These are phyloP conservation scores for Lanmaoa pseudosensibilis DNA, from an alignment of 768 basidiomycete species.

Conservation along the genomic window DNA sequence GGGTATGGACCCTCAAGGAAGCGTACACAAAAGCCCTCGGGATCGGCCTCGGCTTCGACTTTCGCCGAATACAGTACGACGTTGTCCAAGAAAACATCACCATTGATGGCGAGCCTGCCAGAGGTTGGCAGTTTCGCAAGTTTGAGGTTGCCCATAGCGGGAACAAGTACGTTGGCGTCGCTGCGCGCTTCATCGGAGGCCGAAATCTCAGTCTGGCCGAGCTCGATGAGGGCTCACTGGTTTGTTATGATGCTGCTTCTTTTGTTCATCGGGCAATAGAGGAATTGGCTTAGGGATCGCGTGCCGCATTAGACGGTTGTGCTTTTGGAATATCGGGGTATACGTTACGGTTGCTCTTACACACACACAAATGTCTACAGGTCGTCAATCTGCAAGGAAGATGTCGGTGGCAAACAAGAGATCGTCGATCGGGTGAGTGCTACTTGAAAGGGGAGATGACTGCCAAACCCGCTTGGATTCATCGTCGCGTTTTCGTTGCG, in stretches of 20 bases:
- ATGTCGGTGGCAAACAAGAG: conserved; percentile 32
- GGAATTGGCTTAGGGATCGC: conserved; percentile 32
- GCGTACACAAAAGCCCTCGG: conserved; percentile 90
- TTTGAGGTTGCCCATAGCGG: conserved; percentile 51
- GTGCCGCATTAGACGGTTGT: conserved; percentile 17
- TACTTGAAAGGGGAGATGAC: conserved; percentile 44
- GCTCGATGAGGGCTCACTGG: conserved; percentile 41
- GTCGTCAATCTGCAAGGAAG: conserved; percentile 30
- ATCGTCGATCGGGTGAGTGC: conserved; percentile 31
- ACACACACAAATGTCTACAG: conserved; percentile 19
- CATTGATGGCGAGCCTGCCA: conserved; percentile 56
- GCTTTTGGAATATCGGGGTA: conserved; percentile 16
- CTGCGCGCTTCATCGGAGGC: conserved; percentile 59
- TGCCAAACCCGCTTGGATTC: conserved; percentile 53
- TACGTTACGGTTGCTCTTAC: conserved; percentile 5
- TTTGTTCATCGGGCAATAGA: conserved; percentile 51
- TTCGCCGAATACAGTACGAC: conserved; percentile 73
- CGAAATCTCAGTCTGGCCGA: conserved; percentile 31
- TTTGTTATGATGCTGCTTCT: conserved; percentile 45
- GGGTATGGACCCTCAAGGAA: conserved; percentile 90
- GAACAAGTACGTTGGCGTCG: conserved; percentile 64
- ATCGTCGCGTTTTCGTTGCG: conserved; percentile 45
- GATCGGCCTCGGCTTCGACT: conserved; percentile 79
- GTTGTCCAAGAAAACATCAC: conserved; percentile 48
- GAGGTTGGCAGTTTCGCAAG: conserved; percentile 69